These are phyloP conservation scores for Astragalus membranaceus DNA, from an alignment of 306 rosid genomes.

Conservation along the genomic window DNA sequence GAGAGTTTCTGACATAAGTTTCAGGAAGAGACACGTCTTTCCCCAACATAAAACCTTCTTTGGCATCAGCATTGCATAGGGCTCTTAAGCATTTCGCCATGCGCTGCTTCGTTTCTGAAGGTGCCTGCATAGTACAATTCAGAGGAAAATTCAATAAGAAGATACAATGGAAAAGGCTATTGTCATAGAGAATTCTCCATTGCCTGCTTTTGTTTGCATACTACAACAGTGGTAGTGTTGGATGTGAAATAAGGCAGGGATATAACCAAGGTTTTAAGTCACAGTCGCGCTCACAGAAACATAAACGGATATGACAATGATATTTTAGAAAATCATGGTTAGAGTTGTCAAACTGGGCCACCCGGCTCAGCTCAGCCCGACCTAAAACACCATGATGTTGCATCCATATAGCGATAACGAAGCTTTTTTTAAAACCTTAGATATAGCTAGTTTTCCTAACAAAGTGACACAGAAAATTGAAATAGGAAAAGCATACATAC, in stretches of 20 bases:
- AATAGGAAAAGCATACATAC: slow-evolving; percentile 45
- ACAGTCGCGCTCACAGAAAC: no score
- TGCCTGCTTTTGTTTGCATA: background rate
- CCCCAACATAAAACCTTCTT: slow-evolving; percentile 73
- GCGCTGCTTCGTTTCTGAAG: slow-evolving; percentile 47
- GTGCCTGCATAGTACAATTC: slow-evolving; percentile 60
- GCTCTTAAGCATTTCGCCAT: slow-evolving; percentile 72
- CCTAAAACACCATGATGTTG: no score
- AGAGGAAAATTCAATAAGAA: slow-evolving; percentile 7
- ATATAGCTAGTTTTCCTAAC: background rate
- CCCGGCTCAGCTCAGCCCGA: no score
- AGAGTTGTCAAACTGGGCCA: no score
- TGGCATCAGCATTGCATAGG: slow-evolving; percentile 82
- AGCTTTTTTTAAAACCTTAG: no score
- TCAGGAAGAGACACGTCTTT: slow-evolving; percentile 88
- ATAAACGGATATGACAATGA: no score
- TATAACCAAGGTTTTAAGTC: no score
- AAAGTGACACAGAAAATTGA: slow-evolving; percentile 10
- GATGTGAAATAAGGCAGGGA: background rate
- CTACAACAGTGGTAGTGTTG: background rate
- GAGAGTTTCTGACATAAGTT: slow-evolving; percentile 41
- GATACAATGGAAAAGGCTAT: background rate
- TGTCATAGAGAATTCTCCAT: background rate
- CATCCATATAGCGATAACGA: no score
- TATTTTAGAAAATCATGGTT: no score